Base-by-base conservation (phyloP, 805 yeast genomes). In the Candida insectorum region DNA sequence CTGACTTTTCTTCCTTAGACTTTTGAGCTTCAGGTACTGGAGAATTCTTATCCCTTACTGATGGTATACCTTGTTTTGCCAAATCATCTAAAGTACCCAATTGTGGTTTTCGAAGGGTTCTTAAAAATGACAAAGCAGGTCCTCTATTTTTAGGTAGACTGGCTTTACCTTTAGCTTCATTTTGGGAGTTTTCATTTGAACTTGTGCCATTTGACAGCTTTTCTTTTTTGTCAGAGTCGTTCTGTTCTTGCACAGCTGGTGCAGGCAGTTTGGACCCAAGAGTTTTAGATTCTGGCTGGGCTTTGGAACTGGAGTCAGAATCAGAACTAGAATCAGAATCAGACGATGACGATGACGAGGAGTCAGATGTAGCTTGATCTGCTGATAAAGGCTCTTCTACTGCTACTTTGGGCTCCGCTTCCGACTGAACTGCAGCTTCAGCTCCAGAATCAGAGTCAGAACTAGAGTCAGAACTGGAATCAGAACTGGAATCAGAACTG, bases 1-100 rank as follows among this genome's bases (percentile, higher is more conserved):
- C n/a, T n/a, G n/a, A 33, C 42, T 25, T 39, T 34, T 7, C 27
- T 35, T 16, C 27, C 40, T 35, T 12, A 17, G 17, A 16, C 18
- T 5, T 13, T 6, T 7, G 17, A n/a, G 9, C 13, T 24, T 26
- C 26, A 26, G 18, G 27, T 12, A 7, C 10, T 20, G 7, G 22
- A 6, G 34, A 6, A 20, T 20, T 33, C 6, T 62, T 61, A 28
- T 79, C 85, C 35, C 67, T 71, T 0, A 81, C 85, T 26, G 10
- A 8, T 2, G 88, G 88, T 9, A 81, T 69, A 4, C 85, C 87
- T 33, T 80, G 64, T n/a, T 71, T 65, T 4, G 71, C 79, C 38
- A 81, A 58, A 39, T 80, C 83, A 3, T 76, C 71, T 20, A 81
- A 55, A 1, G 84, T 79, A 12, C 54, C 45, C 34, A 77, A 64